phyloP scores from a whole-genome alignment of 2,329 filamentous ascomycete species.

The Clonostachys solani region DNA sequence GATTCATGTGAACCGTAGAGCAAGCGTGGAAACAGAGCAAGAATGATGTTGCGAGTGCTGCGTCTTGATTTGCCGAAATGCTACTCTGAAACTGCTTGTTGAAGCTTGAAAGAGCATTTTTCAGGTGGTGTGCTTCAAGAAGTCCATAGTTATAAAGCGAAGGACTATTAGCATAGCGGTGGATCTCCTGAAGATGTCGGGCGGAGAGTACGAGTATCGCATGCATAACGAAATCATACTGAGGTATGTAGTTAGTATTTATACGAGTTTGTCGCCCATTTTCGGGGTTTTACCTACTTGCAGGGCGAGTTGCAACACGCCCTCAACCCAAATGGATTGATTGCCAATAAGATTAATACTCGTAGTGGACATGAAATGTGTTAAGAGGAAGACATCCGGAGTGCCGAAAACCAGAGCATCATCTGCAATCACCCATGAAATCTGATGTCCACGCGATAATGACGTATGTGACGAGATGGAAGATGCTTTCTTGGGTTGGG shows the following conservation, averaged over 20 bases:
- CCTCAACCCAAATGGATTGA: not conserved
- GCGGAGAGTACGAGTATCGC: not conserved
- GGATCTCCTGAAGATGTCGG: not conserved
- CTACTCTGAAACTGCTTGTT: not conserved
- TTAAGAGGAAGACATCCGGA: not conserved
- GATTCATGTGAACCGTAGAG: not conserved
- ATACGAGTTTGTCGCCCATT: not conserved
- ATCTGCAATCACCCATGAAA: not conserved
- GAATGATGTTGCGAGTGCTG: not conserved
- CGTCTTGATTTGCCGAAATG: not conserved
- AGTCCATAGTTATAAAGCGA: not conserved
- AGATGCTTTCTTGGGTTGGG: slow-evolving; percentile 2
- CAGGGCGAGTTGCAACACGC: not conserved
- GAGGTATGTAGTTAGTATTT: not conserved
- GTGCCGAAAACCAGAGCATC: not conserved
- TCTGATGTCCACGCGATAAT: not conserved
- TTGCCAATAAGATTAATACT: not conserved
- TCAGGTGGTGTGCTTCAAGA: not conserved
- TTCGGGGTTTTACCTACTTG: not conserved
- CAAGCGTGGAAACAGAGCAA: not conserved
- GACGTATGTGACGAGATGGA: slow-evolving; percentile 2
- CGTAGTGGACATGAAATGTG: not conserved
- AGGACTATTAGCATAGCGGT: not conserved
- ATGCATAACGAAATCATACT: not conserved
- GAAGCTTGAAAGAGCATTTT: not conserved